Evolutionary conservation across 2,329 filamentous ascomycete species (phyloP), one percentile per base, ranked within the genome.

Genomic region (Zasmidium angulare): DNA sequence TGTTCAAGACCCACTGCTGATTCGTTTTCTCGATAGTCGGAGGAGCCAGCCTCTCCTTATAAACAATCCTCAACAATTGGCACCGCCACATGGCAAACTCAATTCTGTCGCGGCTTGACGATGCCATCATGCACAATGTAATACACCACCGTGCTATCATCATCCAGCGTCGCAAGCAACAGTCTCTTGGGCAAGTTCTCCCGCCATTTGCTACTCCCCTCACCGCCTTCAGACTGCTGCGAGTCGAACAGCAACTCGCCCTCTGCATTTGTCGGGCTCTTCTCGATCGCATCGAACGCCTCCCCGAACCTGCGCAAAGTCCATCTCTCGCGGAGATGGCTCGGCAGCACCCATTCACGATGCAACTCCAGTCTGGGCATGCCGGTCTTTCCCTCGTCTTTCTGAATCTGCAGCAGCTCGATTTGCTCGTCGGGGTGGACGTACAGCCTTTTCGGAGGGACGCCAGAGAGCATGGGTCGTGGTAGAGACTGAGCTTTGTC

Each of bases 91-190:
- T 46, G 6, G 43, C 47, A 20, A 22, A 12, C 14, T 82, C 77
- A 93, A 72, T 95, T 95, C 74, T 93, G 90, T 58, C 90, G 82
- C 22, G 90, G 90, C 78, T 93, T 95, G 55, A 93, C 89, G 64
- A 93, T 86, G n/a, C 90, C 90, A 73, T 93, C 89, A 69, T 93
- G 90, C 73, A 93, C 85, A 63, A 93, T 82, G 71, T 95, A 95
- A 76, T 93, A 95, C 46, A 91, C 88, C 19, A 95, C 82, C 0
- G 90, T 93, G 64, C 90, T 93, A 75, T 95, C 90, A 68, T 89
- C 86, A 71, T 91, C 88, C 50, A 91, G 78, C 2, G 88, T 89
- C 17, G 88, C 89, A 53, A 95, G 78, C n/a, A 93, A 71, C 11
- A 93, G 73, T 61, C 90, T 81, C 78, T 93, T 93, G 50, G 73